Percentiles rank a stretch among this genome's conserved stretches.
These are phyloP conservation scores for Hygrophoropsis aurantiaca DNA, from an alignment of 768 basidiomycete genomes.

Conservation along the genomic window DNA sequence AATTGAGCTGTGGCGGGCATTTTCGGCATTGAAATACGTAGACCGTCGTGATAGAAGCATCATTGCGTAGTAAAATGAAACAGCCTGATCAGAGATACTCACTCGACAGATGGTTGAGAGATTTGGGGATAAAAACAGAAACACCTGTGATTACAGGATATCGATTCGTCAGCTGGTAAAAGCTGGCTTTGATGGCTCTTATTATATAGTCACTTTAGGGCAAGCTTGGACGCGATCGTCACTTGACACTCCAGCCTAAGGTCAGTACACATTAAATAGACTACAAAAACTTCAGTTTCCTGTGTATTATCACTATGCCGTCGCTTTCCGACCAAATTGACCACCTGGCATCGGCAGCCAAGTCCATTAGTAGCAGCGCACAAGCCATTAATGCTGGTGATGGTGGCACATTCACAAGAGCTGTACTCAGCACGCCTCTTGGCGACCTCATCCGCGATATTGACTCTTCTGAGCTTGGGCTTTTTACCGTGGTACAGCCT, in stretches of 20 bases:
- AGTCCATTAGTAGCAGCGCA: slow-evolving; percentile 50
- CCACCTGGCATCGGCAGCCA: slow-evolving; percentile 54
- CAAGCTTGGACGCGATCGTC: too few relatives aligned
- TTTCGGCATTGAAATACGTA: slow-evolving; percentile 87
- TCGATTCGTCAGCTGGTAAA: too few relatives aligned
- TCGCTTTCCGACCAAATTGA: slow-evolving; percentile 69
- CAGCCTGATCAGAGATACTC: too few relatives aligned
- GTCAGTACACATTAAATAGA: too few relatives aligned
- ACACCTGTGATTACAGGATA: too few relatives aligned
- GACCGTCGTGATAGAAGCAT: slow-evolving; percentile 80
- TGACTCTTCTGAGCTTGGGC: slow-evolving; percentile 75
- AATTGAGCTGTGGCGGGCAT: slow-evolving; percentile 90
- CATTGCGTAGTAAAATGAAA: too few relatives aligned
- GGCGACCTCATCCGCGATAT: slow-evolving; percentile 80
- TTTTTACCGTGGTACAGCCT: slow-evolving; percentile 59
- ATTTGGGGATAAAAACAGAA: too few relatives aligned
- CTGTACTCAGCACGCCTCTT: slow-evolving; percentile 61
- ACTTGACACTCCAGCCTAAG: too few relatives aligned
- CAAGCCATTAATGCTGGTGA: slow-evolving; percentile 25
- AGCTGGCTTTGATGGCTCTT: too few relatives aligned
- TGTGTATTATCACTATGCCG: slow-evolving; percentile 38
- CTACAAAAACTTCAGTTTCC: too few relatives aligned
- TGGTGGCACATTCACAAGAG: slow-evolving; percentile 48
- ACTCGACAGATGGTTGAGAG: too few relatives aligned
- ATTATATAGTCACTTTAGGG: too few relatives aligned